A percentile compares a stretch with the other conserved stretches of the same genome.
Evolutionary conservation across 495 filamentous ascomycete species (phyloP).

Genomic region (Parmelia sp.): DNA sequence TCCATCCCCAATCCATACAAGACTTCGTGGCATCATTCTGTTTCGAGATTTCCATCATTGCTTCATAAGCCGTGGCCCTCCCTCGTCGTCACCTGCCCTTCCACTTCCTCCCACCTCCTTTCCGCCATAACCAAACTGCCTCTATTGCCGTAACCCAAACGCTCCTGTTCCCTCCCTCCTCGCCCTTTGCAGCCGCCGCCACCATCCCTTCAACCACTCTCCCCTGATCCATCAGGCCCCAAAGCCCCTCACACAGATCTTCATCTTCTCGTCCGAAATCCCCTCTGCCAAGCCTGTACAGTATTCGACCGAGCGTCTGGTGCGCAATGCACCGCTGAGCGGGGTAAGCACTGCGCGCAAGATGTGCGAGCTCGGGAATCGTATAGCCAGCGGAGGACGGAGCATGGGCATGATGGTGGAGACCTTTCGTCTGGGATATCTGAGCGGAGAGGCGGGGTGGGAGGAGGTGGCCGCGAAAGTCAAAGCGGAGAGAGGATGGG

Average conservation of each 20-base stretch:
- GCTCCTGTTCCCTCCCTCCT: constrained; percentile 28
- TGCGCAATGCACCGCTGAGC: constrained; percentile 86
- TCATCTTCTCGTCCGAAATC: constrained; percentile 64
- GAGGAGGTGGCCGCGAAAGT: constrained; percentile 71
- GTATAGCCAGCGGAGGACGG: constrained; percentile 95
- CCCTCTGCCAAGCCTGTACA: constrained; percentile 74
- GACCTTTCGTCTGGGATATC: constrained; percentile 65
- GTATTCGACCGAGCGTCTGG: constrained; percentile 77
- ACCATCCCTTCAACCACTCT: constrained; percentile 66
- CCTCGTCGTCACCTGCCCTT: constrained; percentile 14
- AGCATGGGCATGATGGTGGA: constrained; percentile 92
- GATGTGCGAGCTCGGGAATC: constrained; percentile 74
- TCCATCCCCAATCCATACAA: not conserved
- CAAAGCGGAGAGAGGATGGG: constrained; percentile 78
- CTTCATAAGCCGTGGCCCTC: not conserved
- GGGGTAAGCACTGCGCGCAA: constrained; percentile 75
- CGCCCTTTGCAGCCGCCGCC: constrained; percentile 54
- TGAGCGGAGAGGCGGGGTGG: constrained; percentile 64
- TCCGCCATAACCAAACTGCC: constrained; percentile 86
- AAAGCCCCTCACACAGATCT: constrained; percentile 57
- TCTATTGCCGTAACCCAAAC: constrained; percentile 63
- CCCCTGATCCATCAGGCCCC: constrained; percentile 70
- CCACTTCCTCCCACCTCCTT: constrained; percentile 54
- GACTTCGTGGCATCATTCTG: not conserved
- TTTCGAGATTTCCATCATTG: not conserved